Percentiles rank a stretch among this genome's conserved stretches.
Evolutionary conservation across 768 basidiomycete genomes (phyloP).

Genomic region (Ephemerocybe angulata): DNA sequence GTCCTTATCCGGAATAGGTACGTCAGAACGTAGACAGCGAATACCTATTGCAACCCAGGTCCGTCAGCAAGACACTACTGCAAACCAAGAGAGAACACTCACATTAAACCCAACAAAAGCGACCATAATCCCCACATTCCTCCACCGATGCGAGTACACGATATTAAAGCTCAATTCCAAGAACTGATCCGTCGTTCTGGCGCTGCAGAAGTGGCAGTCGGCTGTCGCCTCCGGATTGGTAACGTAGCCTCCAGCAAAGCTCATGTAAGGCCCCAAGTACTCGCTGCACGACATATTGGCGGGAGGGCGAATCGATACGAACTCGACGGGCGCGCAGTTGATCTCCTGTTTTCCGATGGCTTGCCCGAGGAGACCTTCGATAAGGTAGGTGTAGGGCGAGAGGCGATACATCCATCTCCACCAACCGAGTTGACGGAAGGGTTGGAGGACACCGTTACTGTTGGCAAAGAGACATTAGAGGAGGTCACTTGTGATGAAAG

Average conservation of each 20-base stretch:
- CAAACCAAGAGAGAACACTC: slow-evolving; percentile 17
- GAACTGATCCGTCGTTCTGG: slow-evolving; percentile 57
- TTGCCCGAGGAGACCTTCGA: slow-evolving; percentile 47
- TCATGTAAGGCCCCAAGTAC: slow-evolving; percentile 51
- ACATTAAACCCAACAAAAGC: slow-evolving; percentile 50
- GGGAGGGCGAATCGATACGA: slow-evolving; percentile 50
- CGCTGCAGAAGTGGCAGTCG: slow-evolving; percentile 59
- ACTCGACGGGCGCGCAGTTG: slow-evolving; percentile 50
- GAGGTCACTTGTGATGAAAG: background rate
- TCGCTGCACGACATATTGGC: slow-evolving; percentile 47
- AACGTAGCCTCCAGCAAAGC: slow-evolving; percentile 51
- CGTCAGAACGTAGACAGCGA: slow-evolving; percentile 40
- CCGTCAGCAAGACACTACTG: background rate
- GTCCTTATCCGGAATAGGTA: slow-evolving; percentile 49
- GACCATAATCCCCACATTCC: slow-evolving; percentile 50
- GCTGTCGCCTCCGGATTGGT: slow-evolving; percentile 48
- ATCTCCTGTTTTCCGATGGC: slow-evolving; percentile 41
- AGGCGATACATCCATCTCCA: slow-evolving; percentile 52
- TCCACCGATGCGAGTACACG: slow-evolving; percentile 49
- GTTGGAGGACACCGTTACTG: slow-evolving; percentile 60
- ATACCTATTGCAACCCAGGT: slow-evolving; percentile 27
- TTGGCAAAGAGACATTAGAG: background rate
- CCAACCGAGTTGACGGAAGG: slow-evolving; percentile 57
- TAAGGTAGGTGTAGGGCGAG: slow-evolving; percentile 49
- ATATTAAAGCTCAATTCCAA: slow-evolving; percentile 51